Evolutionary conservation across 768 basidiomycete species (phyloP), one percentile per base, ranked within the genome.

Genomic region (Cystobasidium tubakii): DNA sequence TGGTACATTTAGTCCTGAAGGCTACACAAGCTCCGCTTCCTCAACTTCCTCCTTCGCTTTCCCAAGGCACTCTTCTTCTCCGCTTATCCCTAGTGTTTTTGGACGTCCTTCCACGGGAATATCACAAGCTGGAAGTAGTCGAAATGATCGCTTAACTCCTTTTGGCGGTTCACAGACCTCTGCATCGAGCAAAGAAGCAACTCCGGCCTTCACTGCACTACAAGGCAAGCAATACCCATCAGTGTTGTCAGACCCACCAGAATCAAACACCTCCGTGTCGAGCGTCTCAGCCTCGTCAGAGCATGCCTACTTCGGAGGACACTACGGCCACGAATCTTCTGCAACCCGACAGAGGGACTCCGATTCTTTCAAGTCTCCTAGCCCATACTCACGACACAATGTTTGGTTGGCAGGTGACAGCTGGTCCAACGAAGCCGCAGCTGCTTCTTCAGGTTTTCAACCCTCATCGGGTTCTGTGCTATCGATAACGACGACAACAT

Each of bases 11-110:
- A 60, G 57, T 31, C 57, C 57, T 29, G 57, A 34, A 29, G 57
- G 57, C 12, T 60, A 25, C 21, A 29, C 27, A 12, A 60, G 57
- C 27, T 60, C 57, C 3, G 33, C 29, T 6, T 60, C 57, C 12
- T 60, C 57, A 12, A 60, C 57, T 29, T 60, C 57, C 2, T 60
- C 57, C 57, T 60, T 60, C 27, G 25, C 33, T 6, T 60, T 60
- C 27, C 57, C 17, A 17, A 12, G 29, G 6, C 25, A 31, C 13
- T 29, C 13, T 15, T 29, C 13, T 15, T 60, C 57, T 27, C 57
- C 57, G 10, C 57, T 60, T 29, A 15, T 17, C 15, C 25, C 25
- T 10, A 60, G 33, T 25, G 57, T 6, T 25, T 60, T 60, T 34
- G 12, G 27, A 7, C 57, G 33, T 25, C 33, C 57, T 50, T 9